phyloP scores from a whole-genome alignment of 2,329 filamentous ascomycete species.

The Nigrospora osmanthi region DNA sequence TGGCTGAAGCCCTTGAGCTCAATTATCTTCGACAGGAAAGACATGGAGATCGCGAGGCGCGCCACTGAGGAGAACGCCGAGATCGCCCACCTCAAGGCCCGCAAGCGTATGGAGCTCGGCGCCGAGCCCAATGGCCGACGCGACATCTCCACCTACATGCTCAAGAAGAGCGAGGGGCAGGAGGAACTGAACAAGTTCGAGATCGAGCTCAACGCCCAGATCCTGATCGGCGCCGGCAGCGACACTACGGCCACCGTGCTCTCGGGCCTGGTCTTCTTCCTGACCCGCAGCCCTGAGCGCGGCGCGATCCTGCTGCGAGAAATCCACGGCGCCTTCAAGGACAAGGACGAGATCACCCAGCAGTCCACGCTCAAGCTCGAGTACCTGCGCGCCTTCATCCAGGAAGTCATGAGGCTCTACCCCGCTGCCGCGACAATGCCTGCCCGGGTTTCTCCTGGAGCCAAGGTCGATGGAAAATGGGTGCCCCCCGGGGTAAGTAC shows the following conservation, averaged over 20 bases:
- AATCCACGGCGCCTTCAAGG: conserved; percentile 21
- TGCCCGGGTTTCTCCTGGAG: conserved; percentile 15
- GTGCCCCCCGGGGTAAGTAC: conserved; percentile 11
- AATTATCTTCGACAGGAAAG: background rate
- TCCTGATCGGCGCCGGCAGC: conserved; percentile 35
- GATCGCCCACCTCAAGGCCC: background rate
- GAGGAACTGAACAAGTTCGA: no score
- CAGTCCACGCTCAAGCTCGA: conserved; percentile 19
- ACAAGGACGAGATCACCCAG: conserved; percentile 29
- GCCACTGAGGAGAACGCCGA: background rate
- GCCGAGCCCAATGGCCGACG: background rate
- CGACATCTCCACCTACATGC: background rate
- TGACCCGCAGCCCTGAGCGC: conserved; percentile 26
- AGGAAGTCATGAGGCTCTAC: conserved; percentile 34
- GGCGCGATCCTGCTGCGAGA: conserved; percentile 13
- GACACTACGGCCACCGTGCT: conserved; percentile 43
- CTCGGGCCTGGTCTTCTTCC: conserved; percentile 27
- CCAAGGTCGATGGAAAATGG: conserved; percentile 12
- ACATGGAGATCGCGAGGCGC: background rate
- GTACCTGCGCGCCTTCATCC: conserved; percentile 35
- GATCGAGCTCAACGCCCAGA: no score
- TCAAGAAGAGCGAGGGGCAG: no score
- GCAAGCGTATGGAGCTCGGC: background rate
- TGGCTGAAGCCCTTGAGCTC: background rate
- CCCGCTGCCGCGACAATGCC: conserved; percentile 20